These are phyloP conservation scores for Alternaria viburni DNA, from an alignment of 2,329 filamentous ascomycete species.

Conservation along the genomic window DNA sequence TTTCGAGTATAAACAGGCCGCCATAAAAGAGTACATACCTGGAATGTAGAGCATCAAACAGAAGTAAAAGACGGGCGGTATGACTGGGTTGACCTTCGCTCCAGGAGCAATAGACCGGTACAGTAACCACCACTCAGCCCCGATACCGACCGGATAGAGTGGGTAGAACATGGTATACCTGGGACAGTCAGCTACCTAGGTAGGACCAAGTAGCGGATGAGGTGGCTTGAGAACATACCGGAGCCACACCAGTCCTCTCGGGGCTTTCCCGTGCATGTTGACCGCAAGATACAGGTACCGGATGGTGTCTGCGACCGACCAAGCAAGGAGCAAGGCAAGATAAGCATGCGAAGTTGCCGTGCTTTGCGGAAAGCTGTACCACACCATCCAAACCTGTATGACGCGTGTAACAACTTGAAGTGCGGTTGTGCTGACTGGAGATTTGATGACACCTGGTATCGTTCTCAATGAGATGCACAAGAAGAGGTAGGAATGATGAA, in stretches of 20 bases:
- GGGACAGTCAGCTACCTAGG: not conserved
- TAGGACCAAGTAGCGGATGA: not conserved
- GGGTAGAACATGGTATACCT: slow-evolving; percentile 33
- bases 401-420: slow-evolving; percentile 31
- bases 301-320: slow-evolving; percentile 29
- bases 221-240: slow-evolving; percentile 12
- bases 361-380: slow-evolving; percentile 25
- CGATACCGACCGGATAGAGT: slow-evolving; percentile 36
- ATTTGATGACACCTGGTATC: slow-evolving; percentile 28
- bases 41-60: slow-evolving; percentile 30
- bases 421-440: slow-evolving; percentile 30
- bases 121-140: slow-evolving; percentile 36
- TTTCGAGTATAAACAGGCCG: not conserved
- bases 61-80: slow-evolving; percentile 28
- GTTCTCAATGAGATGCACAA: not conserved
- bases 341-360: slow-evolving; percentile 27
- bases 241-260: slow-evolving; percentile 23
- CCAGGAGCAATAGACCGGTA: slow-evolving; percentile 21
- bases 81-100: slow-evolving; percentile 10
- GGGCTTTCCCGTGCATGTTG: slow-evolving; percentile 27
- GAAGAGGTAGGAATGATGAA: not conserved
- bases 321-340: slow-evolving; percentile 25
- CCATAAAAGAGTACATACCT: slow-evolving; percentile 16
- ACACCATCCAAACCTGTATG: slow-evolving; percentile 39
- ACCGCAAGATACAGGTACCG: slow-evolving; percentile 30